Conservation (phyloP, 2,329 filamentous ascomycete species). For the Phaeosphaeria sp. region DNA sequence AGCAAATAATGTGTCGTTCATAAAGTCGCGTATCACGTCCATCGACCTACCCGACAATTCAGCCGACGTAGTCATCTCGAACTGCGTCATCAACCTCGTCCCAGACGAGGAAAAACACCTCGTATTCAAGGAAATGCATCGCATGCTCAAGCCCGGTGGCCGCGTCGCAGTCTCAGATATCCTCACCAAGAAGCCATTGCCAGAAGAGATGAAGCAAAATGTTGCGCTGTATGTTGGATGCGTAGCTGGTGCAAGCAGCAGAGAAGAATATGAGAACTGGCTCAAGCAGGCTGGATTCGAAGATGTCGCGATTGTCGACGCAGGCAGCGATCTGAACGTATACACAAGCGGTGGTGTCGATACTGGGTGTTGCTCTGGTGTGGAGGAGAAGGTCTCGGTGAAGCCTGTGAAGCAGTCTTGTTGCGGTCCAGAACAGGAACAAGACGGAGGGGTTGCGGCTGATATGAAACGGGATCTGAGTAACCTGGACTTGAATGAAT, state of each 20-base stretch:
- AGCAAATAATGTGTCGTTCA: slow-evolving; percentile 58
- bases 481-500: slow-evolving; percentile 43
- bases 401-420: slow-evolving; percentile 2
- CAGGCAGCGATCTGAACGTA: slow-evolving; percentile 19
- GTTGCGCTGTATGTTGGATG: slow-evolving; percentile 67
- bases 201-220: slow-evolving; percentile 56
- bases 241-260: slow-evolving; percentile 63
- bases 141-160: slow-evolving; percentile 64
- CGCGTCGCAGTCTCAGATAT: slow-evolving; percentile 68
- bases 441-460: slow-evolving; percentile 11
- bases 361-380: not conserved
- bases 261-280: slow-evolving; percentile 61
- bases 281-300: slow-evolving; percentile 55
- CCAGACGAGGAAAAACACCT: slow-evolving; percentile 26
- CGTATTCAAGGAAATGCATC: slow-evolving; percentile 64
- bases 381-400: not conserved
- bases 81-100: slow-evolving; percentile 56
- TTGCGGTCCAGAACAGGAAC: slow-evolving; percentile 12
- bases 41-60: slow-evolving; percentile 52
- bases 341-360: slow-evolving; percentile 8
- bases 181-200: slow-evolving; percentile 58
- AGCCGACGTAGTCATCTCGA: slow-evolving; percentile 66
- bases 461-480: slow-evolving; percentile 21
- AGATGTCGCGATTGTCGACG: slow-evolving; percentile 21
- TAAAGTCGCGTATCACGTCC: slow-evolving; percentile 60